Evolutionary conservation across 768 basidiomycete genomes (phyloP).

Genomic region (Rhodotorula diobovata): DNA sequence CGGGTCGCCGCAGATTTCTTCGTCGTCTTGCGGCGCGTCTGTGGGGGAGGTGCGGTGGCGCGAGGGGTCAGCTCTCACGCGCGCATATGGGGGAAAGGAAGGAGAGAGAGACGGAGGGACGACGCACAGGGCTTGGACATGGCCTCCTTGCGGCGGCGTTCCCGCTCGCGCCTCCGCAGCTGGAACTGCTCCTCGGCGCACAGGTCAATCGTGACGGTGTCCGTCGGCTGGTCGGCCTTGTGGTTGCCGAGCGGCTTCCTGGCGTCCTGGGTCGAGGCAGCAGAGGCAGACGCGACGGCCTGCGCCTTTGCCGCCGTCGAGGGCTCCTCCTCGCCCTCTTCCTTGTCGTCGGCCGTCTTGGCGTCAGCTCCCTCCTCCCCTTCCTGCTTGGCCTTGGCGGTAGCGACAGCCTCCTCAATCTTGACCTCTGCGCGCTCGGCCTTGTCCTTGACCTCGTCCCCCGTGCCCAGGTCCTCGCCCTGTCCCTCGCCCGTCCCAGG

Average conservation of each 20-base stretch:
- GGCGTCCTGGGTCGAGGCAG: conserved; percentile 51
- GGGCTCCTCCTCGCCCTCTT: conserved; percentile 19
- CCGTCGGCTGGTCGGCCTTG: conserved; percentile 50
- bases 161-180: conserved; percentile 68
- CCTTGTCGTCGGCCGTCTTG: conserved; percentile 21
- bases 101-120: neutral
- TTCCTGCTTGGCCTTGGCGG: neutral
- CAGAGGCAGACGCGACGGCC: conserved; percentile 55
- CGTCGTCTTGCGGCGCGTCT: conserved; percentile 91
- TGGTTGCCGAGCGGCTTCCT: no score
- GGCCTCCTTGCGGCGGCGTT: conserved; percentile 58
- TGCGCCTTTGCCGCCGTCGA: conserved; percentile 3
- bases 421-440: neutral
- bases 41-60: neutral
- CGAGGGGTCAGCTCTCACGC: no score
- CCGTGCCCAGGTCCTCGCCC: neutral
- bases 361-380: neutral
- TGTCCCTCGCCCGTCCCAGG: neutral
- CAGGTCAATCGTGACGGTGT: conserved; percentile 6
- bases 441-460: neutral
- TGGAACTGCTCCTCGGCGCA: conserved; percentile 69
- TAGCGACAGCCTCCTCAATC: neutral
- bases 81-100: no score
- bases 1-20: conserved; percentile 87
- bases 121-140: conserved; percentile 59